These are phyloP conservation scores for Sclerotinia spermophila DNA, from an alignment of 2,329 filamentous ascomycete genomes.

Conservation along the genomic window DNA sequence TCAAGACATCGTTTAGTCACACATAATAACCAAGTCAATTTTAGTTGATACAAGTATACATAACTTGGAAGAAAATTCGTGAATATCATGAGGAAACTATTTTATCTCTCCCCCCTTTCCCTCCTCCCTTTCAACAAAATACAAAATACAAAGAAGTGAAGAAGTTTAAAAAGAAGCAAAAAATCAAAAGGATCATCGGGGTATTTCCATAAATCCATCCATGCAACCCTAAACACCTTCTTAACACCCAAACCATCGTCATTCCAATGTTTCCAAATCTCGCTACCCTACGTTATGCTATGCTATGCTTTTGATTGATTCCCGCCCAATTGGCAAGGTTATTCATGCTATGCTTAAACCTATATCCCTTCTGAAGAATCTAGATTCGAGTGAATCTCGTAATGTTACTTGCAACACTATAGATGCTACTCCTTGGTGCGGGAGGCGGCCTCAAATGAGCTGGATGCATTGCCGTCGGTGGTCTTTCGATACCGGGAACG, in stretches of 20 bases:
- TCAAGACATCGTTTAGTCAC: no score
- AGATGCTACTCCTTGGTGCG: constrained; percentile 38
- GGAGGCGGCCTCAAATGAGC: constrained; percentile 44
- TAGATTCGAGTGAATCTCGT: constrained; percentile 3
- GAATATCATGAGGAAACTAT: no score
- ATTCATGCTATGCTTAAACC: background rate
- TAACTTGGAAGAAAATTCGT: no score
- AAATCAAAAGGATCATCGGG: background rate
- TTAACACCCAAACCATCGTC: background rate
- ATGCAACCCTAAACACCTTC: background rate
- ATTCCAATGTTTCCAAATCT: background rate
- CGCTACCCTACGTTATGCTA: background rate
- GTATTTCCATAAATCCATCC: background rate
- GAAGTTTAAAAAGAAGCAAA: background rate
- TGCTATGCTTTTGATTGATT: background rate
- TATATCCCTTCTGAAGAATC: no score
- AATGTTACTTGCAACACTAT: constrained; percentile 25
- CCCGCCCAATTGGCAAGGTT: background rate
- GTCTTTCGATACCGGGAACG: constrained; percentile 51
- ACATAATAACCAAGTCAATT: no score
- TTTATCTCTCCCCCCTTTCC: no score
- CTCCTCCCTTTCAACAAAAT: rapidly evolving
- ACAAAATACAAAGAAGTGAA: background rate
- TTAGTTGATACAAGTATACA: no score
- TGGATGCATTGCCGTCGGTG: constrained; percentile 57